Base-by-base conservation (phyloP, 345 rosid genomes). In the Populus pruinosa region DNA sequence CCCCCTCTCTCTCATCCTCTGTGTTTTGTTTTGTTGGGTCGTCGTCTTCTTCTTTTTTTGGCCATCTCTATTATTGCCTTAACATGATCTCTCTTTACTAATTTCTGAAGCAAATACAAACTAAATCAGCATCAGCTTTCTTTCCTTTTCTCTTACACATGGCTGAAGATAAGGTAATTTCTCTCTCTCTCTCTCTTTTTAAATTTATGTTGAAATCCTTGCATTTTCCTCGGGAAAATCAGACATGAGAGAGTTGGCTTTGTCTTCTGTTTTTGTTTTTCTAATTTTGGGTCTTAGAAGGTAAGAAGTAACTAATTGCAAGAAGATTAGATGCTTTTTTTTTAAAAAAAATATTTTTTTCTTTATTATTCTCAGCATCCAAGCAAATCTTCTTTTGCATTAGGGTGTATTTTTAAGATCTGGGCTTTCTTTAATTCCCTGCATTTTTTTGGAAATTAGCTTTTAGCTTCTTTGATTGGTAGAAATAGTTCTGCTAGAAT, bases 81-180 rank as follows among this genome's bases (percentile, higher is more conserved):
- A 14, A 38, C 61, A 75, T 71, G 78, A 62, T 62, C 66, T 29
- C 66, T 66, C 39, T 23, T 2, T 1, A 27, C 76, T 53, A 2
- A 25, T 41, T 65, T 67, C 9, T 16, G 9, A 63, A 18, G 31
- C 25, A 4, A 38, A 68, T 38, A 20, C 71, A 9, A 21, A 38
- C 6, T 16, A 17, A 18, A 44, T n/a, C 25, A 23, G 23, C 31
- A 29, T 17, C 38, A 41, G 69, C 74, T 68, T 21, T 72, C 61
- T 39, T 43, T 23, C 53, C 41, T 29, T 79, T 75, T 27, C 77
- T 75, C 75, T 74, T 72, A 25, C 23, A 87, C 86, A 91, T 90
- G 96, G 91, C 93, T 71, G 92, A 91, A 55, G 91, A 91, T 80
- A 91, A 89, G 93, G 96, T 91, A 87, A 75, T 81, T 44, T 71